Evolutionary conservation across 2,329 filamentous ascomycete genomes (phyloP).

Genomic region (Ophiocordyceps camponoti-saundersi): DNA sequence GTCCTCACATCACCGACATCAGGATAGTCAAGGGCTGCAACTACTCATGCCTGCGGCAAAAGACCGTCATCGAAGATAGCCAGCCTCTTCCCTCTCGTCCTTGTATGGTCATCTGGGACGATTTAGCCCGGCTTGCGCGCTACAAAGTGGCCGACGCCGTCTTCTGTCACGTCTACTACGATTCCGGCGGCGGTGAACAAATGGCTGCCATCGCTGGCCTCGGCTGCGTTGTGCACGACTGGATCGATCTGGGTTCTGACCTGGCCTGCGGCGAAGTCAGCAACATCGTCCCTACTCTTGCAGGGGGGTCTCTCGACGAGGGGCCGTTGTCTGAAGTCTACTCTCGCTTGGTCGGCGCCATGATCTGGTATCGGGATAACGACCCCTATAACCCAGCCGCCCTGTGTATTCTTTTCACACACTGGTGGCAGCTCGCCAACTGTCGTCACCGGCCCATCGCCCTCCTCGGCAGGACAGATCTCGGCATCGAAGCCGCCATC

Average conservation of each 20-base stretch:
- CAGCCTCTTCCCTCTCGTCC: neutral
- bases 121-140: conserved; percentile 1
- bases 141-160: conserved; percentile 3
- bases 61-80: conserved; percentile 1
- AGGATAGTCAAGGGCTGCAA: conserved; percentile 1
- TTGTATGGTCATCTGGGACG: conserved; percentile 3
- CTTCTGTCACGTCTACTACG: conserved; percentile 3
- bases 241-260: conserved; percentile 3
- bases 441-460: conserved; percentile 1
- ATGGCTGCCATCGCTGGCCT: conserved; percentile 1
- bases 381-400: conserved; percentile 3
- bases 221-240: conserved; percentile 2
- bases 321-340: conserved; percentile 1
- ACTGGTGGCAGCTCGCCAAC: conserved; percentile 5
- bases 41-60: neutral
- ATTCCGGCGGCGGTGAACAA: neutral
- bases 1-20: conserved; percentile 1
- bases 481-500: neutral
- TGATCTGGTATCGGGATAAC: conserved; percentile 1
- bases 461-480: conserved; percentile 1
- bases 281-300: conserved; percentile 3
- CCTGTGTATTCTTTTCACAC: conserved; percentile 1
- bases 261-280: conserved; percentile 4
- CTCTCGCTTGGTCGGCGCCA: neutral
- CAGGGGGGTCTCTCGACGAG: neutral